Percentiles rank a stretch among this genome's conserved stretches.
Conservation (phyloP, 148 eudicot genomes). For the Selenicereus undatus region DNA sequence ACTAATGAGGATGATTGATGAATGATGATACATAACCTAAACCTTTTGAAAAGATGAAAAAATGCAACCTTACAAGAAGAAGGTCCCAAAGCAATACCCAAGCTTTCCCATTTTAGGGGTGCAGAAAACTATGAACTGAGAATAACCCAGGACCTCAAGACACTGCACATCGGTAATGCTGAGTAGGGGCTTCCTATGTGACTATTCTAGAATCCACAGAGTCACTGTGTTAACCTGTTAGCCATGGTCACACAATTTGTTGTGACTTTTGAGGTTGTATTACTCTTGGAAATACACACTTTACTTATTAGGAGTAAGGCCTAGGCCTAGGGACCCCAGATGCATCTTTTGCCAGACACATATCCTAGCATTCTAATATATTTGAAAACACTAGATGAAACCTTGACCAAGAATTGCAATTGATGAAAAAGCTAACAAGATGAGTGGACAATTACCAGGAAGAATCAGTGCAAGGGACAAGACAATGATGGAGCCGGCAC, state of each 20-base stretch:
- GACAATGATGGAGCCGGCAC: slow-evolving; percentile 39
- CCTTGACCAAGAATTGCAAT: neutral
- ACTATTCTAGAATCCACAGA: neutral
- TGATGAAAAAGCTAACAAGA: neutral
- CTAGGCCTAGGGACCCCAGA: neutral
- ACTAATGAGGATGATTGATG: neutral
- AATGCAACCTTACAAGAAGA: too few species aligned
- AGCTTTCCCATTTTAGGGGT: neutral
- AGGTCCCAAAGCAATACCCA: neutral
- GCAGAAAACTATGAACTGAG: neutral
- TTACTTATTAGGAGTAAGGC: neutral
- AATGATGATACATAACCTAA: neutral
- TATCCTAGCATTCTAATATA: neutral
- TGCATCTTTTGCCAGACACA: neutral
- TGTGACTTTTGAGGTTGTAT: neutral
- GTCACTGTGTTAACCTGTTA: neutral
- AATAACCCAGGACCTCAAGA: neutral
- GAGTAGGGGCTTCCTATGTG: neutral
- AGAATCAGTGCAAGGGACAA: slow-evolving; percentile 54
- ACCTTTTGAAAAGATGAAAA: neutral
- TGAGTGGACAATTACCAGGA: slow-evolving; percentile 42
- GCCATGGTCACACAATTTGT: neutral
- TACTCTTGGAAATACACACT: neutral
- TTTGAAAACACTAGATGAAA: neutral
- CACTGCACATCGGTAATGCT: neutral